A percentile compares a stretch with the other conserved stretches of the same genome.
phyloP scores from a whole-genome alignment of 805 yeast genomes.

The Phaffomyces thermotolerans region DNA sequence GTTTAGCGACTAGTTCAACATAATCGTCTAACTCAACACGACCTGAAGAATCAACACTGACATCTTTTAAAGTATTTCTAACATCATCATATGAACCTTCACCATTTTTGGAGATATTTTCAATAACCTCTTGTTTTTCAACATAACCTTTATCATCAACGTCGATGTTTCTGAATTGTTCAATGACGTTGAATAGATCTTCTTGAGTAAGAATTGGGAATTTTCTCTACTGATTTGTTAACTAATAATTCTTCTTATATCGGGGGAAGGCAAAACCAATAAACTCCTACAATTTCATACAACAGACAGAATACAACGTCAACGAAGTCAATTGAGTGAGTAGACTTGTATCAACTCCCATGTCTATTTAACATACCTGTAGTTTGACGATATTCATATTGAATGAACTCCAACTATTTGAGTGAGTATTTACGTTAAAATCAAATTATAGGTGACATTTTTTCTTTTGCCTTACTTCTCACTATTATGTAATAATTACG shows the following conservation, averaged over 20 bases:
- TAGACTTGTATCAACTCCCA: too few relatives aligned
- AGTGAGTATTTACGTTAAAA: background rate
- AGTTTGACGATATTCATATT: constrained; percentile 58
- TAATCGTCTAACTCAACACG: constrained; percentile 94
- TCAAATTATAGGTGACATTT: too few relatives aligned
- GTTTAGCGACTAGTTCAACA: constrained; percentile 75
- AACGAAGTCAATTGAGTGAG: background rate
- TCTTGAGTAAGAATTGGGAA: constrained; percentile 82
- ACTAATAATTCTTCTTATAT: constrained; percentile 1
- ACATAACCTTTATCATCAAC: constrained; percentile 90
- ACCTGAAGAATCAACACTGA: constrained; percentile 92
- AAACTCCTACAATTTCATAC: background rate
- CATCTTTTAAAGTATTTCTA: constrained; percentile 86
- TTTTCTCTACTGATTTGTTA: constrained; percentile 45
- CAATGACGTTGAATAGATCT: constrained; percentile 78
- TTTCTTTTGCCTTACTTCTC: too few relatives aligned
- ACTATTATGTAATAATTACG: too few relatives aligned
- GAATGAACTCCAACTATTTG: background rate
- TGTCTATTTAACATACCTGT: constrained; percentile 37
- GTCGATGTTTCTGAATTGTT: constrained; percentile 80
- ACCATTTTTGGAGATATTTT: constrained; percentile 72
- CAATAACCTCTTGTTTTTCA: constrained; percentile 85
- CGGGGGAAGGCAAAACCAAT: background rate
- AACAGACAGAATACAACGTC: background rate
- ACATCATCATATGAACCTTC: constrained; percentile 84